These are phyloP conservation scores for Stylosanthes scabra DNA, from an alignment of 331 rosid species.

Conservation along the genomic window DNA sequence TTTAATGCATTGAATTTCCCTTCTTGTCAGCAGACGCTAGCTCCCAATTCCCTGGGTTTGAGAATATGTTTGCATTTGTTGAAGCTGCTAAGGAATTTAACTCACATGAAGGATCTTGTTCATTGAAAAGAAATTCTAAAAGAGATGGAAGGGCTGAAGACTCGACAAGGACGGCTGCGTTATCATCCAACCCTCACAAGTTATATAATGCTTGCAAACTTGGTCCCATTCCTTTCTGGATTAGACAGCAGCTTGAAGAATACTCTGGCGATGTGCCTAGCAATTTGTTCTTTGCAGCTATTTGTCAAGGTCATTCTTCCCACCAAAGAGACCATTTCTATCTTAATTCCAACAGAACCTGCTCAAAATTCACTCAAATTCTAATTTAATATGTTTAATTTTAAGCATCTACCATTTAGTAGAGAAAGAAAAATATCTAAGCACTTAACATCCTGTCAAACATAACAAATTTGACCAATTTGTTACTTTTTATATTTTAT, in stretches of 20 bases:
- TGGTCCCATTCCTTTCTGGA: conserved; percentile 55
- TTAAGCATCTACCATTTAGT: conserved; percentile 4
- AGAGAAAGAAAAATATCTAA: conserved; percentile 1
- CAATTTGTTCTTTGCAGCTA: conserved; percentile 65
- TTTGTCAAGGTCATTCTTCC: conserved; percentile 68
- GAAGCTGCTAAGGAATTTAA: conserved; percentile 58
- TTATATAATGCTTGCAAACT: conserved; percentile 60
- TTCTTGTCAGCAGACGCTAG: conserved; percentile 64
- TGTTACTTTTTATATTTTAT: too few relatives aligned
- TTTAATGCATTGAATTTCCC: conserved; percentile 64
- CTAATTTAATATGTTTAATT: conserved; percentile 5
- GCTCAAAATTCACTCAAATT: conserved; percentile 30
- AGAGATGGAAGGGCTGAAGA: conserved; percentile 60
- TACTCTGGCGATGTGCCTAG: conserved; percentile 54
- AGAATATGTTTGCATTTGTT: conserved; percentile 63
- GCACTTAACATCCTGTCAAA: too few relatives aligned
- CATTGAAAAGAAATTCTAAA: conserved; percentile 47
- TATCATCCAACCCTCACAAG: conserved; percentile 63
- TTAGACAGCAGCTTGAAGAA: conserved; percentile 53
- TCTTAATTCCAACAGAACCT: conserved; percentile 61
- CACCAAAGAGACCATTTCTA: conserved; percentile 61
- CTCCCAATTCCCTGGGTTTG: conserved; percentile 69
- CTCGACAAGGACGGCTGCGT: conserved; percentile 58
- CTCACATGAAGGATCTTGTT: conserved; percentile 42
- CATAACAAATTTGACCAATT: too few relatives aligned